Evolutionary conservation across 176 grass and related monocot genomes (phyloP), one percentile per base, ranked within the genome.

Genomic region (Poa pratensis): DNA sequence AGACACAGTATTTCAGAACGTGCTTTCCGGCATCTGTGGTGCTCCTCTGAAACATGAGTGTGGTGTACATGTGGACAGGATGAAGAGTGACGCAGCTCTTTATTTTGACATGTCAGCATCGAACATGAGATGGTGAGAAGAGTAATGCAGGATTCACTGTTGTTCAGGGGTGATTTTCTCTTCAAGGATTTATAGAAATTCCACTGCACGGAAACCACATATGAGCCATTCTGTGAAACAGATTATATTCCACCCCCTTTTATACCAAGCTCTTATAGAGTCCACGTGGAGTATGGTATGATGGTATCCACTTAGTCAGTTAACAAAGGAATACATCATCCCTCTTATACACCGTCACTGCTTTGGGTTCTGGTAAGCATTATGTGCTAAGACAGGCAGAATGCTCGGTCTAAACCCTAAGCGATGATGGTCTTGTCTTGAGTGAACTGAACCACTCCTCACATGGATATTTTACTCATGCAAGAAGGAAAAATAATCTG

Each of bases 11-110:
- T 80, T 85, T 55, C 84, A 87, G 35, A 85, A 69, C 42, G 73
- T 67, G 23, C 73, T 94, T 65, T 80, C 63, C 32, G 80, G 66
- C 75, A 82, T 90, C 10, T 89, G 85, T 69, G 78, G 82, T 66
- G 81, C 74, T 88, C 77, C 69, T 49, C 58, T 42, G 53, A 86
- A 77, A 68, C 18, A 83, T 43, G 90, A 89, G 24, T 73, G 58
- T 53, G 45, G 34, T 43, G 72, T 78, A 43, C 74, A 88, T 64
- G 82, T 76, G 12, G 28, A 72, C 26, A 55, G 61, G 62, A 86
- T 83, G 88, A 90, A 84, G 53, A 75, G 74, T 22, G 89, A 77
- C 62, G 61, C 60, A 52, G 51, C 9, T 20, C 48, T 77, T 59
- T 69, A 63, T 70, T 82, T 45, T 17, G 24, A 68, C 43, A 40